Evolutionary conservation across 345 rosid species (phyloP), one percentile per base, ranked within the genome.

Genomic region (Hibiscus trionum): DNA sequence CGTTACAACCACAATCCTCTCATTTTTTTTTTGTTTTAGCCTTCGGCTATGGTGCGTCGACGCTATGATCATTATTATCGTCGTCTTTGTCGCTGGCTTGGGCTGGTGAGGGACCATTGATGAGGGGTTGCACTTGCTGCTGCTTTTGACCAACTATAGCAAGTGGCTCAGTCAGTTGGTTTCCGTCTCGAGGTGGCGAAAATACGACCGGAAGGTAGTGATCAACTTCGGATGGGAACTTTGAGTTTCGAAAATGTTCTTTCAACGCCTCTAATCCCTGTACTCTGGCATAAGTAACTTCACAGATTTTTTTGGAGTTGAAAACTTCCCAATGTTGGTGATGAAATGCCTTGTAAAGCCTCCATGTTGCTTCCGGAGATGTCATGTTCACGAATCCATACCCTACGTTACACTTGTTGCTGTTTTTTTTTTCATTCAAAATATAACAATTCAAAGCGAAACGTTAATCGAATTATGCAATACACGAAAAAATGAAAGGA

Each of bases 341-440:
- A 27, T 95, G 94, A 61, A 95, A 95, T 0, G 93, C 91, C 72
- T 89, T 88, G 88, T 89, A 88, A 2, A 95, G 84, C 77, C 97
- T 84, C 85, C 70, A 66, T 37, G 96, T 84, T 4, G 93, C 99
- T 78, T 78, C 80, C 6, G 97, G 88, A 2, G 94, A 84, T 4
- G 99, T 95, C 97, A 95, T 90, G 86, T 95, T 95, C 81, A 90
- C 99, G 75, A 95, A 95, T 73, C 97, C 99, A 81, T 95, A 95
- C 69, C 99, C 99, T 77, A 95, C 90, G 76, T 90, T 95, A 82
- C 99, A 89, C 65, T 90, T 88, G 86, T 88, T 90, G 78, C 99
- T 93, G 82, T 75, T 80, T 47, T 52, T 55, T 11, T 19, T 52
- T 55, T 11, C 1, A 53, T 5, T 35, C 14, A n/a, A 71, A 60